These are phyloP conservation scores for Vaccinium darrowii DNA, from an alignment of 148 eudicot species.

Conservation along the genomic window DNA sequence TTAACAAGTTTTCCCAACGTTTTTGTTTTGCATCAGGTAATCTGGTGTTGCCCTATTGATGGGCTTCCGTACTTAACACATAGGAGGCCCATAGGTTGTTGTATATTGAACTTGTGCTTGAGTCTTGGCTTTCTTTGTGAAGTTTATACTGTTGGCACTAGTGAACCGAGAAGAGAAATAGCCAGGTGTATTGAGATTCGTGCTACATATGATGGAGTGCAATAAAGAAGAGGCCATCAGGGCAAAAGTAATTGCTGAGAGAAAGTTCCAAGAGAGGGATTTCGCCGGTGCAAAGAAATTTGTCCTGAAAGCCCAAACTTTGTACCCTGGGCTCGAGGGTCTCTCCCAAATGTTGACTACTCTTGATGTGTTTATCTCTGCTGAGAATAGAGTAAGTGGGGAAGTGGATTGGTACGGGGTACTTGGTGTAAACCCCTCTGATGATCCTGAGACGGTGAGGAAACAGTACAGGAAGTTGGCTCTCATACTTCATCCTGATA, in stretches of 20 bases:
- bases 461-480: constrained; percentile 60
- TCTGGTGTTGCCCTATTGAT: constrained; percentile 15
- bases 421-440: constrained; percentile 57
- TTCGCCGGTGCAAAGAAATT: constrained; percentile 50
- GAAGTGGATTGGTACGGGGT: constrained; percentile 72
- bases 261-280: constrained; percentile 40
- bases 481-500: constrained; percentile 80
- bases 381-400: constrained; percentile 44
- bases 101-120: constrained; percentile 1
- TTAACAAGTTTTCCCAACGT: neutral
- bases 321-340: constrained; percentile 51
- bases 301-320: constrained; percentile 41
- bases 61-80: constrained; percentile 8
- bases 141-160: neutral
- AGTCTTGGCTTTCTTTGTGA: neutral
- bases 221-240: constrained; percentile 53
- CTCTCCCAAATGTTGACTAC: constrained; percentile 40
- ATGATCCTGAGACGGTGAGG: constrained; percentile 60
- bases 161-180: constrained; percentile 1
- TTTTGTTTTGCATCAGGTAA: constrained; percentile 11
- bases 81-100: constrained; percentile 13
- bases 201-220: constrained; percentile 41
- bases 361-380: constrained; percentile 46
- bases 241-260: constrained; percentile 54
- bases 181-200: neutral